phyloP scores from a whole-genome alignment of 2,329 filamentous ascomycete species.

The Cladosporium sphaerospermum region DNA sequence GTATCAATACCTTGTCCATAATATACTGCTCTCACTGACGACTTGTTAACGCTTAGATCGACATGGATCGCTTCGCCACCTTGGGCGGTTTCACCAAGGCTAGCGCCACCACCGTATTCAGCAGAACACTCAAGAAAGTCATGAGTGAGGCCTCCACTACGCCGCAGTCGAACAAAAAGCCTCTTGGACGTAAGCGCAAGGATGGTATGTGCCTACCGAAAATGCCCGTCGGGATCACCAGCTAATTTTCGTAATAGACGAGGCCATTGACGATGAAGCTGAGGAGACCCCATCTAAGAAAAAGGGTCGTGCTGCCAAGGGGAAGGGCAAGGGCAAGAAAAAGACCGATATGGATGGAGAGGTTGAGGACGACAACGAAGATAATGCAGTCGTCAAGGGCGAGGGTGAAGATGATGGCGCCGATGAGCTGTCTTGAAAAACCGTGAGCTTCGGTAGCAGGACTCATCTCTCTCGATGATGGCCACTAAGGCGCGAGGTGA shows the following conservation, averaged over 20 bases:
- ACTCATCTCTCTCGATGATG: too few species aligned
- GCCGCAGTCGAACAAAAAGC: background rate
- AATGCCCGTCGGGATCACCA: background rate
- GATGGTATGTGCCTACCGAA: background rate
- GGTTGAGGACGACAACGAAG: background rate
- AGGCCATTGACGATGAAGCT: background rate
- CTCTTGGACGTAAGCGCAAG: slow-evolving; percentile 5
- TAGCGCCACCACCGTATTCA: background rate
- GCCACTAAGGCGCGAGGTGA: too few species aligned
- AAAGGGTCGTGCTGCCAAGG: background rate
- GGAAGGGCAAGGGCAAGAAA: background rate
- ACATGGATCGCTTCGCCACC: slow-evolving; percentile 5
- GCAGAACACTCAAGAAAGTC: slow-evolving; percentile 6
- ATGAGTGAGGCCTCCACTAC: background rate
- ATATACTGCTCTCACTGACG: too few species aligned
- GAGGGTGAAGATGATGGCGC: background rate
- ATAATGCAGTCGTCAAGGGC: background rate
- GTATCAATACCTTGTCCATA: background rate
- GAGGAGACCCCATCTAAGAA: background rate
- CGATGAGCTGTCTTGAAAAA: background rate
- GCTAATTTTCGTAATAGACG: background rate
- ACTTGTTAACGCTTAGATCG: background rate
- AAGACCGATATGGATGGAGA: background rate
- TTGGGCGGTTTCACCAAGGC: slow-evolving; percentile 1
- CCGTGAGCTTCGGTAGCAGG: too few species aligned